Base-by-base conservation (phyloP, 805 yeast genomes). In the Kluyveromyces siamensis region DNA sequence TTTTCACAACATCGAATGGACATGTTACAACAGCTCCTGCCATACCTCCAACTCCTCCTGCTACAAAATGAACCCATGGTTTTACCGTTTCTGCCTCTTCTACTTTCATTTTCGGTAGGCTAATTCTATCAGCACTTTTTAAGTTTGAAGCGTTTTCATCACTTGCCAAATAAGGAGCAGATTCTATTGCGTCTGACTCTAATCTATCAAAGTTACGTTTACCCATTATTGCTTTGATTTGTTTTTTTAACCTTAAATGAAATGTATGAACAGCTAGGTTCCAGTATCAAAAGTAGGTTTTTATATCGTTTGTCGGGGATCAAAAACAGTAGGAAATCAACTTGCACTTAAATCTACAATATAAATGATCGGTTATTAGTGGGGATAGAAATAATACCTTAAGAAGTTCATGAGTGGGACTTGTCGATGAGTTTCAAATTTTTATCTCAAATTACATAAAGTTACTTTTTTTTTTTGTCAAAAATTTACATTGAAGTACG, bases 21-120 rank as follows among this genome's bases (percentile, higher is more conserved):
- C 96, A 84, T 0, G 99, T 93, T 48, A 81, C 82, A 2, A 91
- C 70, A 1, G 99, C 96, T 25, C 99, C 99, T 30, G 91, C 87
- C 97, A 93, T 93, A 14, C 99, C 99, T 35, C 97, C 99, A 25
- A 87, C 65, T 13, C 96, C 95, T 45, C 93, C 95, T 11, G 95
- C 90, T n/a, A 86, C 86, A 62, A 86, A 86, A 67, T 85, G 91
- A 6, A 84, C 88, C 91, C 76, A 73, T 33, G 77, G 76, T 49
- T 70, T 72, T 5, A 73, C 72, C 8, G 68, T 43, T n/a, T 49
- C 49, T 25, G 35, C 27, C 8, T 19, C 27, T 14, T 17, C 25
- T 18, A 10, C 8, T 33, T 43, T 33, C 21, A 43, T 19, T 13
- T 18, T 17, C 25, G 45, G 45, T 14, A 43, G 39, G 16, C 45